These are phyloP conservation scores for Dimocarpus longan DNA, from an alignment of 345 rosid genomes.

Conservation along the genomic window DNA sequence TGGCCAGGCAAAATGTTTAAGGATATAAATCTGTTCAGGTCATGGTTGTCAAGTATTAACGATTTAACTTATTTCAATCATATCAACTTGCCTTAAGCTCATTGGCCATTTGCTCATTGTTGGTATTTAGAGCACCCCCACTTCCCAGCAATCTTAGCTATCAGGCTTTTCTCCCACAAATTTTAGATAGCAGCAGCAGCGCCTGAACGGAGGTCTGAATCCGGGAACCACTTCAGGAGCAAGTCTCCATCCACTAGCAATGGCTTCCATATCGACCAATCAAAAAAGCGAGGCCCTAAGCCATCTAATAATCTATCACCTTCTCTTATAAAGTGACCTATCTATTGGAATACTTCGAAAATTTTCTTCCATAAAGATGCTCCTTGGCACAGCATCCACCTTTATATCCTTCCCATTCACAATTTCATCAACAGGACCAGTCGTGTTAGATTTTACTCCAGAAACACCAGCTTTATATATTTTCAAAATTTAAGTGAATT, in stretches of 20 bases:
- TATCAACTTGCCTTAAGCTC: conserved; percentile 63
- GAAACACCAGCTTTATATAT: conserved; percentile 21
- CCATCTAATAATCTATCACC: conserved; percentile 81
- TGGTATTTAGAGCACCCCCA: conserved; percentile 80
- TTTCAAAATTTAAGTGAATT: too few relatives aligned
- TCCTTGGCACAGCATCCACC: conserved; percentile 15
- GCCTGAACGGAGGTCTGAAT: conserved; percentile 63
- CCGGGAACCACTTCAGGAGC: conserved; percentile 72
- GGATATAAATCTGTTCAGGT: neutral
- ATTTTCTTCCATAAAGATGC: conserved; percentile 21
- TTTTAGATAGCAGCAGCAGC: conserved; percentile 68
- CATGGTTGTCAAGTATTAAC: neutral
- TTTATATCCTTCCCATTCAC: conserved; percentile 19
- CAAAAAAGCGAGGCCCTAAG: conserved; percentile 78
- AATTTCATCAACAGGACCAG: conserved; percentile 13
- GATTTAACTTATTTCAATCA: neutral
- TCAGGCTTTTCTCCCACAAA: conserved; percentile 74
- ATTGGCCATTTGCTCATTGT: conserved; percentile 80
- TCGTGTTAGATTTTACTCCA: conserved; percentile 5
- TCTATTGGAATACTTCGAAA: conserved; percentile 29
- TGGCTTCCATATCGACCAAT: conserved; percentile 95
- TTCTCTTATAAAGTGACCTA: conserved; percentile 67
- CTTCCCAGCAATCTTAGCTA: conserved; percentile 83
- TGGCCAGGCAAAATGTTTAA: too few relatives aligned
- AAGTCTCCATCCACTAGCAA: conserved; percentile 85